Conservation (phyloP, 768 basidiomycete genomes). For the Agaricus blazei region DNA sequence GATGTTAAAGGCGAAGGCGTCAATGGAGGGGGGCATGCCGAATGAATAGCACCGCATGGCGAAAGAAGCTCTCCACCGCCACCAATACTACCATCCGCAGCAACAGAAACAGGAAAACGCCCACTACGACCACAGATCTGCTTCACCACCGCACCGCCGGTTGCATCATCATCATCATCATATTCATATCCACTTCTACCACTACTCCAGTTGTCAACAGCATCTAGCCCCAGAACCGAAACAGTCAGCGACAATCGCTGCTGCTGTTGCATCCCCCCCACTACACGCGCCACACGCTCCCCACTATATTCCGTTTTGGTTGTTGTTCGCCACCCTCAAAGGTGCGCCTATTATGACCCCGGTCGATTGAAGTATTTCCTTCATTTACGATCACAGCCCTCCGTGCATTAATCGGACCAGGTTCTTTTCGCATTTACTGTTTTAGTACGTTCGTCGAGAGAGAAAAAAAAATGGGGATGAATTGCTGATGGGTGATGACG, state of each 20-base stretch:
- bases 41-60: not conserved
- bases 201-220: not conserved
- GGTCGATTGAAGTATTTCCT: not conserved
- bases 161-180: not conserved
- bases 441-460: not conserved
- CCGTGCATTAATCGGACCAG: constrained; percentile 4
- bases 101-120: too few species aligned
- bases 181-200: constrained; percentile 2
- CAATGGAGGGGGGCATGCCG: not conserved
- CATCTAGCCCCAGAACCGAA: not conserved
- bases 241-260: constrained; percentile 1
- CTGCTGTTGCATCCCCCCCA: constrained; percentile 3
- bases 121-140: not conserved
- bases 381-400: constrained; percentile 5
- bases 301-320: not conserved
- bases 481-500: not conserved
- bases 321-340: not conserved
- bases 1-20: not conserved
- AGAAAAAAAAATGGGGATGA: not conserved
- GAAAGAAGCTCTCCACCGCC: not conserved
- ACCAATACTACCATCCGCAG: not conserved
- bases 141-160: not conserved
- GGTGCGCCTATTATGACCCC: not conserved
- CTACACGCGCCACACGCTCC: constrained; percentile 2
- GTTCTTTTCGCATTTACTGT: constrained; percentile 4